phyloP scores from a whole-genome alignment of 2,329 filamentous ascomycete genomes.

The Xylariaceae sp. region DNA sequence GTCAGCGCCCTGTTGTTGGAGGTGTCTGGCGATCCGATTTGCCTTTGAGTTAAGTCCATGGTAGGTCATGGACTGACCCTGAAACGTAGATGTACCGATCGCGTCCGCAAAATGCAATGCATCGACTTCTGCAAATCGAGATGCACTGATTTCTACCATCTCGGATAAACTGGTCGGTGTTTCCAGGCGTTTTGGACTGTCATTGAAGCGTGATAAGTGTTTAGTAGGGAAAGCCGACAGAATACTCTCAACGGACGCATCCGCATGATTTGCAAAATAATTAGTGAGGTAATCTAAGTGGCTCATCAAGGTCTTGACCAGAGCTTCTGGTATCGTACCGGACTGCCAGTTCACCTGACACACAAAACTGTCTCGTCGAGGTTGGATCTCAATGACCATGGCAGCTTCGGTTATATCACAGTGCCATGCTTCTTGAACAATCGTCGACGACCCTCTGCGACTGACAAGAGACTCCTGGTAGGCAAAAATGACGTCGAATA shows the following conservation, averaged over 20 bases:
- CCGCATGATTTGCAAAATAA: slow-evolving; percentile 28
- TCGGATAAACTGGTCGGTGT: slow-evolving; percentile 45
- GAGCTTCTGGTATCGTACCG: slow-evolving; percentile 48
- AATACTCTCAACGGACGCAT: slow-evolving; percentile 25
- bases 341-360: slow-evolving; percentile 49
- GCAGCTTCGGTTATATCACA: slow-evolving; percentile 74
- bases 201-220: slow-evolving; percentile 51
- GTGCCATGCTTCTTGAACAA: slow-evolving; percentile 56
- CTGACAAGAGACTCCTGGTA: slow-evolving; percentile 73
- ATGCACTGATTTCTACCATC: slow-evolving; percentile 54
- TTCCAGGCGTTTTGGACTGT: slow-evolving; percentile 31
- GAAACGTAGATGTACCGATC: slow-evolving; percentile 37
- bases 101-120: slow-evolving; percentile 64
- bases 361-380: slow-evolving; percentile 41
- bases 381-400: slow-evolving; percentile 74
- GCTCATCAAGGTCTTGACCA: slow-evolving; percentile 54
- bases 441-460: slow-evolving; percentile 18
- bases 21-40: slow-evolving; percentile 59
- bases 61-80: slow-evolving; percentile 57
- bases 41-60: slow-evolving; percentile 59
- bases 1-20: slow-evolving; percentile 47
- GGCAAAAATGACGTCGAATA: slow-evolving; percentile 79
- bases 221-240: slow-evolving; percentile 27
- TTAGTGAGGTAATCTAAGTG: slow-evolving; percentile 58
- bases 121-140: slow-evolving; percentile 45